A percentile compares a stretch with the other conserved stretches of the same genome.
phyloP scores from a whole-genome alignment of 2,329 filamentous ascomycete genomes.

The Neopestalotiopsis rosae region DNA sequence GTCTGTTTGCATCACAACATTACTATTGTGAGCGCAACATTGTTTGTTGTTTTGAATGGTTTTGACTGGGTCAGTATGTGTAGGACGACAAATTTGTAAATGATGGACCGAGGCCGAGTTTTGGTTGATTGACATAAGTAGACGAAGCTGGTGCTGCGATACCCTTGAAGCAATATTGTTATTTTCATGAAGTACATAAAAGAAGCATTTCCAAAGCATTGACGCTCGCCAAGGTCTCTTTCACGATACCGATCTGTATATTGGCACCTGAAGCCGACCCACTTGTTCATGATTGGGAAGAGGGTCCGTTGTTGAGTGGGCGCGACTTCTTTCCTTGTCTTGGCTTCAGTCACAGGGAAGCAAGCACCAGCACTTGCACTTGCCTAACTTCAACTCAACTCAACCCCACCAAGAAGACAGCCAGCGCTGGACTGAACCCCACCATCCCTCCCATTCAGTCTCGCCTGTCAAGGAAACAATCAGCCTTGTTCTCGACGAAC shows the following conservation, averaged over 20 bases:
- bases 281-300: too few species aligned
- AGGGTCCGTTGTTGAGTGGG: too few species aligned
- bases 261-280: too few species aligned
- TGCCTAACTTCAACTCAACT: background rate
- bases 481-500: background rate
- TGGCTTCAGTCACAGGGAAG: too few species aligned
- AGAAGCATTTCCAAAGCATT: too few species aligned
- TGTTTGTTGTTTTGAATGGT: background rate
- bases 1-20: background rate
- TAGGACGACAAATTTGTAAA: background rate
- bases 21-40: slow-evolving; percentile 3
- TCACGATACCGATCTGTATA: too few species aligned
- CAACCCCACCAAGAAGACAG: background rate
- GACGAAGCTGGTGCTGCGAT: slow-evolving; percentile 1
- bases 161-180: background rate
- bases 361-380: background rate
- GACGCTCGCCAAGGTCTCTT: background rate
- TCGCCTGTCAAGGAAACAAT: background rate
- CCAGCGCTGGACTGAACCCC: background rate
- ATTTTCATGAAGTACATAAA: background rate
- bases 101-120: background rate
- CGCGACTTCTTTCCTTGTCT: too few species aligned
- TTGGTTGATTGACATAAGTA: slow-evolving; percentile 2
- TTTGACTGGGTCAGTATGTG: background rate
- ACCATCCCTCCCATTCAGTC: background rate